Conservation (phyloP, 2,329 filamentous ascomycete species). For the Colletotrichum agaves region DNA sequence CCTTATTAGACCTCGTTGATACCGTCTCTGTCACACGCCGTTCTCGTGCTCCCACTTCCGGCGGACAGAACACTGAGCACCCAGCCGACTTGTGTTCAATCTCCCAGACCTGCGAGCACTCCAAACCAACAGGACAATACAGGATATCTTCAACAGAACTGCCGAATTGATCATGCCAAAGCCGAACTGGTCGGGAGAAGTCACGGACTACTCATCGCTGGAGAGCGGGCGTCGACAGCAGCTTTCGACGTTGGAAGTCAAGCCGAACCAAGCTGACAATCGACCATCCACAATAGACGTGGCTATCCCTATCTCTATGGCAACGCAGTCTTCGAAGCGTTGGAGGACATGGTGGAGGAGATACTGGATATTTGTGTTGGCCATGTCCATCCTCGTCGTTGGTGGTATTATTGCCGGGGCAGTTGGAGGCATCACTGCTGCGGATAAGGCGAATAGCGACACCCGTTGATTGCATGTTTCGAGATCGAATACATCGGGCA, state of each 20-base stretch:
- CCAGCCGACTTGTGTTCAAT: too few relatives aligned
- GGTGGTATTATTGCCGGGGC: conserved; percentile 31
- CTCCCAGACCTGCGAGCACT: too few relatives aligned
- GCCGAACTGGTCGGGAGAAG: conserved; percentile 1
- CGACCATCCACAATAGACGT: conserved; percentile 22
- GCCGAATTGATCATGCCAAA: too few relatives aligned
- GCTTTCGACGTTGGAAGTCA: background rate
- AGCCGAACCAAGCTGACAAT: background rate
- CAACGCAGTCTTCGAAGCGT: background rate
- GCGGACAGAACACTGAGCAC: too few relatives aligned
- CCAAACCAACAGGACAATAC: too few relatives aligned
- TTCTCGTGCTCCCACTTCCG: conserved; percentile 2
- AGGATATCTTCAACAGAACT: too few relatives aligned
- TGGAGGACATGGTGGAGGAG: conserved; percentile 17
- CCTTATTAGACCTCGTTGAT: background rate
- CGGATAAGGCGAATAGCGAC: conserved; percentile 2
- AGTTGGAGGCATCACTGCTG: conserved; percentile 21
- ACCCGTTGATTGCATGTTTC: background rate
- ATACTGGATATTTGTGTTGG: conserved; percentile 31
- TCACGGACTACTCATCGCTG: background rate
- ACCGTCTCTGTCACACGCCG: background rate
- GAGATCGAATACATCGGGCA: background rate
- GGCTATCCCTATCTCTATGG: conserved; percentile 22
- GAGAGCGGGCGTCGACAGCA: conserved; percentile 2
- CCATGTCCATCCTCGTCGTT: conserved; percentile 24